Evolutionary conservation across 2,329 filamentous ascomycete species (phyloP).

Genomic region (Penicillium sp.): DNA sequence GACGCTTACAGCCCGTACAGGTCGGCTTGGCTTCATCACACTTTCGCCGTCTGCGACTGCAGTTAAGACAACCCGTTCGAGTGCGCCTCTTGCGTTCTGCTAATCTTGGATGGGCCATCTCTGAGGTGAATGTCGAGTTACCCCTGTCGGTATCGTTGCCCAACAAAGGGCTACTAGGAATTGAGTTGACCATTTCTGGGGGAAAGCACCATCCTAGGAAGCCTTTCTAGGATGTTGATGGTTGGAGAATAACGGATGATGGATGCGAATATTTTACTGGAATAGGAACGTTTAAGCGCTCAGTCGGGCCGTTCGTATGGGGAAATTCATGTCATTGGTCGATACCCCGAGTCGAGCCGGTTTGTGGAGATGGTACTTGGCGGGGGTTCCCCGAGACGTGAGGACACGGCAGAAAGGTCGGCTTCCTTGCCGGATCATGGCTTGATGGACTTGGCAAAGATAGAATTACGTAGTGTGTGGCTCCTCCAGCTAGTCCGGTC

Average conservation of each 20-base stretch:
- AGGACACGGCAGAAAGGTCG: neutral
- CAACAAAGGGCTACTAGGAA: neutral
- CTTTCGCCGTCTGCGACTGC: conserved; percentile 34
- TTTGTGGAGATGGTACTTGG: neutral
- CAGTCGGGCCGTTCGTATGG: neutral
- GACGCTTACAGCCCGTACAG: conserved; percentile 32
- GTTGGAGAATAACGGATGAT: conserved; percentile 3
- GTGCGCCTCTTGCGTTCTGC: conserved; percentile 24
- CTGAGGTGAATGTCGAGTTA: neutral
- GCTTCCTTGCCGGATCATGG: neutral
- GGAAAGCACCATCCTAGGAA: neutral
- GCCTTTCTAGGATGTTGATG: neutral
- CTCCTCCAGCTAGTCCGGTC: no score
- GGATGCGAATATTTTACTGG: conserved; percentile 10
- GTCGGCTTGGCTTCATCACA: conserved; percentile 34
- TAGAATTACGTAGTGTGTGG: no score
- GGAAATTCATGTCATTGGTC: conserved; percentile 5
- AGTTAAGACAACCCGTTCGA: conserved; percentile 33
- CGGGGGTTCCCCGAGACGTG: conserved; percentile 6
- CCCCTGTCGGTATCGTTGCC: neutral
- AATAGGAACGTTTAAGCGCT: conserved; percentile 21
- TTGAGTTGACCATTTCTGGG: conserved; percentile 1
- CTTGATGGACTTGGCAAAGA: neutral
- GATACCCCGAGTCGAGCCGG: conserved; percentile 1
- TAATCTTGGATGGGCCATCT: conserved; percentile 1